Conservation (phyloP, 1,284 basidiomycete genomes). For the Ceratobasidium sp. region DNA sequence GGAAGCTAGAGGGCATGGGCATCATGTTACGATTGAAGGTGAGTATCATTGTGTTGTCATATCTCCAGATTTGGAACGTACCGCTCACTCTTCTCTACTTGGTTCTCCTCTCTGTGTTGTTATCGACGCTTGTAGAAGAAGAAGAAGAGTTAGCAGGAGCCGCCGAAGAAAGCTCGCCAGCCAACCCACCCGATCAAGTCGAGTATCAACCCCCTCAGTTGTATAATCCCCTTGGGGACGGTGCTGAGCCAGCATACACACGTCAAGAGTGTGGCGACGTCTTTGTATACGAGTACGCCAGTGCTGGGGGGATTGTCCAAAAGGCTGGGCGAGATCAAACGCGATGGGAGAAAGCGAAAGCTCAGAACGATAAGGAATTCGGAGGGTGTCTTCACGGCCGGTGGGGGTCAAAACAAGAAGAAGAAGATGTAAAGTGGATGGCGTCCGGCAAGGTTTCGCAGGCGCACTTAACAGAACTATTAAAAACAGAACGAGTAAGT, state of each 20-base stretch:
- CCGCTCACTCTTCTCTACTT: too few species aligned
- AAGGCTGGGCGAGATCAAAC: not conserved
- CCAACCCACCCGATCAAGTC: constrained; percentile 56
- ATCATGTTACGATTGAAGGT: too few species aligned
- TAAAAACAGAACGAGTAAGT: not conserved
- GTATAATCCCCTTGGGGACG: not conserved
- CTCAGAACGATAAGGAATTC: not conserved
- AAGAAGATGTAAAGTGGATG: not conserved
- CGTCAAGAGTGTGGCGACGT: not conserved
- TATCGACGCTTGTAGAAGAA: too few species aligned
- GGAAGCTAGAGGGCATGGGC: too few species aligned
- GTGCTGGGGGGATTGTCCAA: not conserved
- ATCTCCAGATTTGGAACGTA: too few species aligned
- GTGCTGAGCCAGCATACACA: not conserved
- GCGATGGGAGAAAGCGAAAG: not conserved
- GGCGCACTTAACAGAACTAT: not conserved
- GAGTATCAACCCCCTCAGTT: not conserved
- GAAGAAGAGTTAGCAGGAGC: too few species aligned
- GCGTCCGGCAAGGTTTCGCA: not conserved
- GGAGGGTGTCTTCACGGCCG: not conserved
- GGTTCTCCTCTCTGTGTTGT: too few species aligned
- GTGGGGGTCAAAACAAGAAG: not conserved
- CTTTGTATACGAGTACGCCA: not conserved
- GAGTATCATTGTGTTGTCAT: too few species aligned
- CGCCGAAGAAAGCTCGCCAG: constrained; percentile 56